A percentile compares a stretch with the other conserved stretches of the same genome.
These are phyloP conservation scores for Melastoma malabathricum DNA, from an alignment of 345 rosid genomes.

Conservation along the genomic window DNA sequence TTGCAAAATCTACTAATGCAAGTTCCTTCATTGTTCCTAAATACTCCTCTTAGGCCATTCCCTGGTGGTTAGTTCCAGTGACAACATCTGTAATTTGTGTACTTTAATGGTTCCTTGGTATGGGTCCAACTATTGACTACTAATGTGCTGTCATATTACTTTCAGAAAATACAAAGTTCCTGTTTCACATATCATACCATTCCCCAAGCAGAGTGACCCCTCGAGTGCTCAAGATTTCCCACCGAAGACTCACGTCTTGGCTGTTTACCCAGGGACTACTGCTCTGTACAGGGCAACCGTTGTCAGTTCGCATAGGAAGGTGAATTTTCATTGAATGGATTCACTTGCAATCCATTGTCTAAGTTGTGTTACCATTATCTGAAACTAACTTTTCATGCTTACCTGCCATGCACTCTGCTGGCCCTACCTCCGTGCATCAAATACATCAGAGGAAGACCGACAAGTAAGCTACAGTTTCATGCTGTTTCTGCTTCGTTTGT, in stretches of 20 bases:
- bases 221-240: slow-evolving; percentile 47
- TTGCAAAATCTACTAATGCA: too few relatives aligned
- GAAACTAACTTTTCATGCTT: slow-evolving; percentile 15
- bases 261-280: slow-evolving; percentile 99
- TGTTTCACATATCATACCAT: slow-evolving; percentile 61
- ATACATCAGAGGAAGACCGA: slow-evolving; percentile 65
- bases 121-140: neutral
- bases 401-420: slow-evolving; percentile 10
- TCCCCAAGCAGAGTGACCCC: slow-evolving; percentile 66
- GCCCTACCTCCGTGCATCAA: slow-evolving; percentile 10
- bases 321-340: slow-evolving; percentile 9
- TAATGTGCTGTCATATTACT: slow-evolving; percentile 5
- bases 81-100: too few relatives aligned
- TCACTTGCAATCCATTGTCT: neutral
- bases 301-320: slow-evolving; percentile 63
- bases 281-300: slow-evolving; percentile 95
- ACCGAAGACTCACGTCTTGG: slow-evolving; percentile 69
- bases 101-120: too few relatives aligned
- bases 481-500: neutral
- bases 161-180: slow-evolving; percentile 80
- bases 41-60: too few relatives aligned
- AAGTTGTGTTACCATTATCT: slow-evolving; percentile 1
- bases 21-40: too few relatives aligned
- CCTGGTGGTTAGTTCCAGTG: too few relatives aligned
- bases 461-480: slow-evolving; percentile 50